These are phyloP conservation scores for Boletus subcaerulescens DNA, from an alignment of 768 basidiomycete genomes.

Conservation along the genomic window DNA sequence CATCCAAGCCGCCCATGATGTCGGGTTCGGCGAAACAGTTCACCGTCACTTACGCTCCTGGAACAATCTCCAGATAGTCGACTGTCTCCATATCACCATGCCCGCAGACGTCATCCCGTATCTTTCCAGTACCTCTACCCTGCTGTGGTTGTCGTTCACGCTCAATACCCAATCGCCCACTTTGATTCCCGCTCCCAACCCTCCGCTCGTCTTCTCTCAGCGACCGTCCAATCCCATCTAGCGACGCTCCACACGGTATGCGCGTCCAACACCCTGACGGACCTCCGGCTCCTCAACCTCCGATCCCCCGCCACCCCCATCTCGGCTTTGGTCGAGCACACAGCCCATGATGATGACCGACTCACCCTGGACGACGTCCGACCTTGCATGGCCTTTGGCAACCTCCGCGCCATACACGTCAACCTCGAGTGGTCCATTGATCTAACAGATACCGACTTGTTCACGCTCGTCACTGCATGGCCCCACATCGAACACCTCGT, in stretches of 20 bases:
- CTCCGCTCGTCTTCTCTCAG: neutral
- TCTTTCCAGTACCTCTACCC: neutral
- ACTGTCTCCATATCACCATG: neutral
- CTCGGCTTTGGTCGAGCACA: neutral
- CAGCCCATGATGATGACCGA: neutral
- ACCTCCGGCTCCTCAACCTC: conserved; percentile 2
- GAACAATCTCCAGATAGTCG: neutral
- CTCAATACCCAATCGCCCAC: neutral
- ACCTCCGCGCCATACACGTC: neutral
- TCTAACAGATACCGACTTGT: conserved; percentile 2
- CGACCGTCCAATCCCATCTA: neutral
- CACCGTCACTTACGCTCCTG: neutral
- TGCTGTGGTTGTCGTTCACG: neutral
- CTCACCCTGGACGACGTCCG: neutral
- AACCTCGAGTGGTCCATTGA: conserved; percentile 1
- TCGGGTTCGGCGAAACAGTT: neutral
- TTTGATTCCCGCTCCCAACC: neutral
- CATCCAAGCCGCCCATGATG: neutral
- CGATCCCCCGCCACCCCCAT: neutral
- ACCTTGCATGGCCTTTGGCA: neutral
- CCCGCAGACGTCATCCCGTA: neutral
- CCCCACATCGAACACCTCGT: conserved; percentile 2
- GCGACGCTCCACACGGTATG: neutral
- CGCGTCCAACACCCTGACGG: neutral
- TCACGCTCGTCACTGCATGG: conserved; percentile 7